Evolutionary conservation across 2,329 filamentous ascomycete genomes (phyloP), one percentile per base, ranked within the genome.

Genomic region (Botrytis paeoniae): DNA sequence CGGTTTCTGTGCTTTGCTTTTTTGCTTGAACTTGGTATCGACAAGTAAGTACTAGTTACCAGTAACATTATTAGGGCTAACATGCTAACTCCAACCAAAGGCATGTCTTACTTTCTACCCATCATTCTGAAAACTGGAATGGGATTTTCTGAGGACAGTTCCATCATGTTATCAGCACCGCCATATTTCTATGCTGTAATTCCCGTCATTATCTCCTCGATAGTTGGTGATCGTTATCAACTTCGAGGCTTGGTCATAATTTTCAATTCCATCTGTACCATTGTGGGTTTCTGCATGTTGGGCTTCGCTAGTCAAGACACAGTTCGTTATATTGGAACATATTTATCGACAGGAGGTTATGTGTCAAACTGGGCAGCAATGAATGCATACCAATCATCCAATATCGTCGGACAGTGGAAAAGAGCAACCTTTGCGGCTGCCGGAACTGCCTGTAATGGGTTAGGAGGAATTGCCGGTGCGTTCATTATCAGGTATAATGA

Each of bases 401-500:
- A 97, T 82, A 91, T 97, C 79, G 90, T 92, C 70, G 93, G 93
- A 0, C 93, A 97, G 83, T 97, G 93, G 92, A 97, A 95, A 84
- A 89, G 94, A 71, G 93, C 93, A 1, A 92, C 96, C 76, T 92
- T 90, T 80, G 92, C 89, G 74, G 92, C 93, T 4, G 91, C 90
- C 0, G 87, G 95, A 16, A 92, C 96, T 8, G 92, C 91, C 12
- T 90, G 93, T 69, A 93, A 93, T 20, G 93, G 93, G 1, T 84
- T 97, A 29, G 93, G 93, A 54, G 93, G 93, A 57, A 96, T 97
- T 75, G 89, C 89, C 0, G 92, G 92, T 2, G 89, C 87, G 78
- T 92, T 89, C 78, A 91, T 92, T 75, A 88, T 92, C 4, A 83
- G 87, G 39, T 84, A 86, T 74, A 80, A 84, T 14, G 89, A 92